Conservation (phyloP, 306 rosid species). For the Lagenaria siceraria region DNA sequence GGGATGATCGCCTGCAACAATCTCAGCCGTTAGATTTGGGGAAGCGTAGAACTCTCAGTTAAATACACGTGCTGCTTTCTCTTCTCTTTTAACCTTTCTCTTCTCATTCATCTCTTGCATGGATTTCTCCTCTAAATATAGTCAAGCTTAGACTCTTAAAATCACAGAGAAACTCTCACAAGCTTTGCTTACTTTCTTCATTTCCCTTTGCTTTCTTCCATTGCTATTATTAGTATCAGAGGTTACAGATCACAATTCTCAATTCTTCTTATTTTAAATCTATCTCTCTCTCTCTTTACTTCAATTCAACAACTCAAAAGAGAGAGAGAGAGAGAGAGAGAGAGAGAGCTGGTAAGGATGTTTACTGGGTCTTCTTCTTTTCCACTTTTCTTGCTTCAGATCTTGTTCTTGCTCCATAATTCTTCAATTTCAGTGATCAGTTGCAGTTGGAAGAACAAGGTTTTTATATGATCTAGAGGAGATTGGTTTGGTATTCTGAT, state of each 20-base stretch:
- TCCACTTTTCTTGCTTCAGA: constrained; percentile 26
- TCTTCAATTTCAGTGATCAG: constrained; percentile 16
- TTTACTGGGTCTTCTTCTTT: constrained; percentile 16
- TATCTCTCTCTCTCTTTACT: not conserved
- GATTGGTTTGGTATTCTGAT: constrained; percentile 32
- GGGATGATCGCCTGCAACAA: constrained; percentile 27
- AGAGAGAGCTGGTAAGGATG: constrained; percentile 16
- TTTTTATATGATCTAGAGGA: constrained; percentile 12
- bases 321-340: constrained; percentile 18
- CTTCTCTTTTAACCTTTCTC: constrained; percentile 16
- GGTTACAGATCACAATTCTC: constrained; percentile 17
- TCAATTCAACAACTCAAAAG: not conserved
- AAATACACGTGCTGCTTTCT: constrained; percentile 77
- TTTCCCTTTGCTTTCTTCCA: constrained; percentile 21
- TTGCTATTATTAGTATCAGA: constrained; percentile 34
- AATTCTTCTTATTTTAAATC: not conserved
- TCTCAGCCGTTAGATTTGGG: constrained; percentile 38
- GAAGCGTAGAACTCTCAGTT: constrained; percentile 55
- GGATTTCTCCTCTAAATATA: constrained; percentile 60
- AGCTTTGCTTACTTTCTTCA: constrained; percentile 4
- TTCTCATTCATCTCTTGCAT: constrained; percentile 48
- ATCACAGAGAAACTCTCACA: constrained; percentile 25
- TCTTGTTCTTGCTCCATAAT: constrained; percentile 30
- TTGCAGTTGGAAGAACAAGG: constrained; percentile 8
- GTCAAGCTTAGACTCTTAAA: constrained; percentile 20